Percentiles rank a stretch among this genome's conserved stretches.
phyloP scores from a whole-genome alignment of 2,329 filamentous ascomycete species.

The Colletotrichum sp. region DNA sequence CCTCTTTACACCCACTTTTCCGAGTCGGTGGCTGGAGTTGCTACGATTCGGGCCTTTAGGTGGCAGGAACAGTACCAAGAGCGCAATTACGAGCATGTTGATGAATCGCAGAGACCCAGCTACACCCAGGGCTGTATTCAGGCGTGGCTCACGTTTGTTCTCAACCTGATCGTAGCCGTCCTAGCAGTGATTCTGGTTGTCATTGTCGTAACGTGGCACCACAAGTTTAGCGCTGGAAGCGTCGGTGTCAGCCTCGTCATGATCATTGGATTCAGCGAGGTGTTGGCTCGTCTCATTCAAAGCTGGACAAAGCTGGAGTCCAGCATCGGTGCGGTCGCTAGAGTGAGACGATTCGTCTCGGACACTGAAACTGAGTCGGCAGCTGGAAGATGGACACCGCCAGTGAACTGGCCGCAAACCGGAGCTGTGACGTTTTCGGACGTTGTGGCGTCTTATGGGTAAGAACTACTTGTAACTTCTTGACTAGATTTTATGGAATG shows the following conservation, averaged over 20 bases:
- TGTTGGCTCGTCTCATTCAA: not conserved
- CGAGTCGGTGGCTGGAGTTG: constrained; percentile 24
- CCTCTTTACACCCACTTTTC: constrained; percentile 36
- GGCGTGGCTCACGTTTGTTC: not conserved
- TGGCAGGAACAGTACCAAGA: not conserved
- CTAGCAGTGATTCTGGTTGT: not conserved
- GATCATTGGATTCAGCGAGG: constrained; percentile 11
- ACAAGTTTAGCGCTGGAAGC: constrained; percentile 29
- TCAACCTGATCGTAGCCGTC: not conserved
- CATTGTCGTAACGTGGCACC: constrained; percentile 24
- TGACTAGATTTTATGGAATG: accelerated
- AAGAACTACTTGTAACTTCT: not conserved
- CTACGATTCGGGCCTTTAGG: constrained; percentile 25
- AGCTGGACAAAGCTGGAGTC: constrained; percentile 26
- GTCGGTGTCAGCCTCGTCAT: constrained; percentile 25
- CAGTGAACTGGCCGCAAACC: not conserved
- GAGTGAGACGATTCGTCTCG: not conserved
- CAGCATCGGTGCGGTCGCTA: not conserved
- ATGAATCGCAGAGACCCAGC: not conserved
- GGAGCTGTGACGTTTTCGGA: not conserved
- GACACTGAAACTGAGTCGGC: not conserved
- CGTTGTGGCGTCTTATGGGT: constrained; percentile 3
- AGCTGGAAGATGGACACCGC: not conserved
- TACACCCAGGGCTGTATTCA: constrained; percentile 1
- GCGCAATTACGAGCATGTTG: not conserved